Evolutionary conservation across 2,329 filamentous ascomycete genomes (phyloP), one percentile per base, ranked within the genome.

Genomic region (Daldinia eschscholtzii): DNA sequence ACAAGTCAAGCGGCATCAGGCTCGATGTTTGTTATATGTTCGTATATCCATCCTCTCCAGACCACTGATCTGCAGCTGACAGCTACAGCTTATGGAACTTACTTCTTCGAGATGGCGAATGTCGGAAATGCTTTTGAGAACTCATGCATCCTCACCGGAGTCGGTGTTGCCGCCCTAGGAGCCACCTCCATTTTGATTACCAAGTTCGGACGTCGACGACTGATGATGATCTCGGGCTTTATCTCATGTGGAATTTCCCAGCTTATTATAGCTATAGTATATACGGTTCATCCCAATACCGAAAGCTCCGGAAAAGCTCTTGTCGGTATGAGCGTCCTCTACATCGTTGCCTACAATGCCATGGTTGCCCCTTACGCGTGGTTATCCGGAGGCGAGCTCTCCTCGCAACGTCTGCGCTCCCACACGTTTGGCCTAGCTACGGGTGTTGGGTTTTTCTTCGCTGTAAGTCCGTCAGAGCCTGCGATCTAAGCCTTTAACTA

Each of bases 41-140:
- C 4, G 57, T 50, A 9, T 1, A 2, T 15, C 26, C 20, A 28
- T 6, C 59, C 18, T 33, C 18, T 61, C 23, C 26, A 52, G 30
- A 12, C 10, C 1, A 1, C 48, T 1, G 1, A 23, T 18, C 15
- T 2, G 33, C 44, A 15, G 23, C 61, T 69, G 35, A 67, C 37
- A 9, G 10, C 15, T 9, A 4, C 41, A 86, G 85, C 84, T 1
- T 87, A 86, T 70, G 82, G 82, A 26, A 88, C 86, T 1, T 89
- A 89, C 76, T 89, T 89, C 80, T 87, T 89, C 74, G 82, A 85
- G 72, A 88, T 88, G 84, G 86, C 87, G 39, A 81, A 84, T 52
- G 84, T 89, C 4, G 81, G 83, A 37, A 81, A 85, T 56, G 82
- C 86, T 7, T 89, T 89, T 74, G 83, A 85, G 72, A 88, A 88